These are phyloP conservation scores for Fragilariopsis cylindrus DNA, from an alignment of 108 stramenopile genomes.

Conservation along the genomic window DNA sequence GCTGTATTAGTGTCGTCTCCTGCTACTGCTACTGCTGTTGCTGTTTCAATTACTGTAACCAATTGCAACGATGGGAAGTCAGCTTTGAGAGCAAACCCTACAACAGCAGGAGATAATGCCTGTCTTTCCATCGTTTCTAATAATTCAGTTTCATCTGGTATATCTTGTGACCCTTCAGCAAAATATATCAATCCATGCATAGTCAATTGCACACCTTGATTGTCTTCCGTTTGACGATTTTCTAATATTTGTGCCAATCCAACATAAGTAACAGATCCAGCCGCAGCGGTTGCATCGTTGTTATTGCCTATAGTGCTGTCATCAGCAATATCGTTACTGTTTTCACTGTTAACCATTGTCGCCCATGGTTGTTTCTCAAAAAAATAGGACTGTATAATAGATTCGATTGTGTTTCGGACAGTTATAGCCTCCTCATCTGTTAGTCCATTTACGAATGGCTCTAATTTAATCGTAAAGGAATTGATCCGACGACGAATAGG, in stretches of 20 bases:
- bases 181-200: conserved; percentile 10
- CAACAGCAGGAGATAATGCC: not conserved
- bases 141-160: conserved; percentile 4
- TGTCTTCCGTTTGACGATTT: not conserved
- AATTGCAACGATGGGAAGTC: conserved; percentile 3
- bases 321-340: not conserved
- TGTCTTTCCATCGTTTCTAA: not conserved
- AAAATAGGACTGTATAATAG: conserved; percentile 1
- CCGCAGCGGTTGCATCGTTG: not conserved
- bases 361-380: conserved; percentile 14
- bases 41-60: conserved; percentile 1
- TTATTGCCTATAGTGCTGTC: not conserved
- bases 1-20: not conserved
- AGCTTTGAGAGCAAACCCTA: conserved; percentile 2
- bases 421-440: not conserved
- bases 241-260: conserved; percentile 7
- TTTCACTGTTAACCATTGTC: not conserved
- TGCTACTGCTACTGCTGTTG: not conserved
- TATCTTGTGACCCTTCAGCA: conserved; percentile 2
- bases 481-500: conserved; percentile 1
- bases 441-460: not conserved
- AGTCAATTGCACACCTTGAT: not conserved
- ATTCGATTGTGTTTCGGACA: conserved; percentile 15
- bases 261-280: conserved; percentile 10
- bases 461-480: conserved; percentile 5